Percentiles rank a stretch among this genome's conserved stretches.
Evolutionary conservation across 2,329 filamentous ascomycete species (phyloP).

Genomic region (Dactylonectria estremocensis): DNA sequence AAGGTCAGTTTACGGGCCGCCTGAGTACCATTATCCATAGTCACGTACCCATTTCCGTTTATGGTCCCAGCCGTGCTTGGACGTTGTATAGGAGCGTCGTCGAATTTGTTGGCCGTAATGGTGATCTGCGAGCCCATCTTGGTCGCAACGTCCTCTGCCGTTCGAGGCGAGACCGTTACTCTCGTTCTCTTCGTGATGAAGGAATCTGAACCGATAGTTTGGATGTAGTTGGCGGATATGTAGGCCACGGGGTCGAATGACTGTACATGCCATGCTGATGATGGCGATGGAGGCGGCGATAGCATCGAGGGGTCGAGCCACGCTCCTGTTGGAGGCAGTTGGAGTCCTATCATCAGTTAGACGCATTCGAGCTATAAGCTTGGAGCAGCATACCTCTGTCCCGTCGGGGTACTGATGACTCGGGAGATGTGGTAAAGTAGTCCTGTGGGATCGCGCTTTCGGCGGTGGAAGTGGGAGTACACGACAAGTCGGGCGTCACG

Average conservation of each 20-base stretch:
- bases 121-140: neutral
- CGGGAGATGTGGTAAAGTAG: neutral
- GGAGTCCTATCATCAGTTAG: neutral
- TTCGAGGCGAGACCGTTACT: neutral
- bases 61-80: neutral
- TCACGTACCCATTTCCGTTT: neutral
- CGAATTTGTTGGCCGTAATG: neutral
- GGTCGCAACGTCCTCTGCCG: neutral
- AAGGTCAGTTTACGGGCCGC: neutral
- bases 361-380: neutral
- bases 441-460: neutral
- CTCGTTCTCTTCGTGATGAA: neutral
- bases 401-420: neutral
- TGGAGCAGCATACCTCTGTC: neutral
- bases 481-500: neutral
- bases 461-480: neutral
- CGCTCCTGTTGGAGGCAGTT: neutral
- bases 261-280: neutral
- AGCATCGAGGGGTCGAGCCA: neutral
- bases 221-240: neutral
- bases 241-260: neutral
- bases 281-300: neutral
- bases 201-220: neutral
- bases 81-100: neutral
- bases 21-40: neutral